Conservation (phyloP, 331 rosid species). For the Rosa hybrid region DNA sequence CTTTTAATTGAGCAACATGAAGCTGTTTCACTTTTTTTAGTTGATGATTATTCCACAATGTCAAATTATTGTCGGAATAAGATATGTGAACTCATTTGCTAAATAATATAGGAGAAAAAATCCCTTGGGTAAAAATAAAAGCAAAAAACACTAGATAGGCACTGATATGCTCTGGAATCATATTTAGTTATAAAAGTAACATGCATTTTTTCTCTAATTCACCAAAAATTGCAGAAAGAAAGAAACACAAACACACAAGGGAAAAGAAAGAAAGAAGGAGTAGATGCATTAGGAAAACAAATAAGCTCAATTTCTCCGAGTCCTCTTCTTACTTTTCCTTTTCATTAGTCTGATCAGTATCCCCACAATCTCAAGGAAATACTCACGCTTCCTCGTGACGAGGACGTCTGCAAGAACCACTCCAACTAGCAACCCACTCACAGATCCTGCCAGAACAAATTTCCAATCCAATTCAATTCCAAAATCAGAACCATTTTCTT, state of each 20-base stretch:
- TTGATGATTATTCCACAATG: not conserved
- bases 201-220: not conserved
- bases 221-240: not conserved
- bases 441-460: not conserved
- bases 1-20: not conserved
- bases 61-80: not conserved
- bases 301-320: not conserved
- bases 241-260: not conserved
- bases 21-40: not conserved
- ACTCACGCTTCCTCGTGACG: not conserved
- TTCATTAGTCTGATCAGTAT: not conserved
- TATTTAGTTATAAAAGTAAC: too few relatives aligned
- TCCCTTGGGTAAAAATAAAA: too few relatives aligned
- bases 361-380: not conserved
- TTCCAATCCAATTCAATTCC: conserved; percentile 2
- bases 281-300: not conserved
- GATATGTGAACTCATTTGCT: not conserved
- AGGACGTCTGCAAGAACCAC: not conserved
- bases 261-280: not conserved
- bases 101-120: too few relatives aligned
- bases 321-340: not conserved
- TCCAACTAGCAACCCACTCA: conserved; percentile 1
- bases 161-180: too few relatives aligned
- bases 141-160: not conserved
- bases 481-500: not conserved